phyloP scores from a whole-genome alignment of 106 monocot species.

The Dendrobium catenatum region DNA sequence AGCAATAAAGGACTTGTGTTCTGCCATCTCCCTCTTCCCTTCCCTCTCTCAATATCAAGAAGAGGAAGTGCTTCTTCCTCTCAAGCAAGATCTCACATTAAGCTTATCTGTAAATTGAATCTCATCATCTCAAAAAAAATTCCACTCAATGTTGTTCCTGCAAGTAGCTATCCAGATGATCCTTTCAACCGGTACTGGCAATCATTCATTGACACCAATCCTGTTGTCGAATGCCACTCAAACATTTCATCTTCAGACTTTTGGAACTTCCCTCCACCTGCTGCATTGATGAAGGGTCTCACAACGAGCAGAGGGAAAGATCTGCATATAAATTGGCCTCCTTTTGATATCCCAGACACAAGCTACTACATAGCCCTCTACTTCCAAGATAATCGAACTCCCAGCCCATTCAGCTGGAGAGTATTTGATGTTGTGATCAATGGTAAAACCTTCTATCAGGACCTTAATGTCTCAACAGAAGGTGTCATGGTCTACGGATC shows the following conservation, averaged over 20 bases:
- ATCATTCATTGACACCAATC: conserved; percentile 41
- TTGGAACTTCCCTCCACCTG: conserved; percentile 73
- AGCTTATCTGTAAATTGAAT: neutral
- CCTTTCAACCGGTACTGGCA: conserved; percentile 89
- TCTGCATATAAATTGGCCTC: conserved; percentile 57
- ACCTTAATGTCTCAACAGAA: conserved; percentile 57
- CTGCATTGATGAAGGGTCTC: conserved; percentile 36
- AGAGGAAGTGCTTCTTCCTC: no score
- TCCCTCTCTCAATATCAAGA: no score
- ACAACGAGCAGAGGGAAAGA: conserved; percentile 63
- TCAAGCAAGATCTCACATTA: no score
- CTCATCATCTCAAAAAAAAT: neutral
- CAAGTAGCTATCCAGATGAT: conserved; percentile 82
- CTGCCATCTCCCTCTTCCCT: no score
- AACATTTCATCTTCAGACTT: conserved; percentile 44
- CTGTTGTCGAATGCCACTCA: conserved; percentile 36
- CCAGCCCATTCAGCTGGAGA: conserved; percentile 70
- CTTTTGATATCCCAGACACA: conserved; percentile 34
- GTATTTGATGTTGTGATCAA: conserved; percentile 71
- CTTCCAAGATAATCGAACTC: conserved; percentile 81
- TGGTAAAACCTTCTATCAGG: conserved; percentile 35
- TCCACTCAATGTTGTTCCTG: neutral
- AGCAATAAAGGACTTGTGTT: no score
- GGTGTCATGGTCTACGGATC: conserved; percentile 66
- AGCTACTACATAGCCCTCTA: conserved; percentile 87